phyloP scores from a whole-genome alignment of 441 rosid genomes.

The Oxalis stricta region DNA sequence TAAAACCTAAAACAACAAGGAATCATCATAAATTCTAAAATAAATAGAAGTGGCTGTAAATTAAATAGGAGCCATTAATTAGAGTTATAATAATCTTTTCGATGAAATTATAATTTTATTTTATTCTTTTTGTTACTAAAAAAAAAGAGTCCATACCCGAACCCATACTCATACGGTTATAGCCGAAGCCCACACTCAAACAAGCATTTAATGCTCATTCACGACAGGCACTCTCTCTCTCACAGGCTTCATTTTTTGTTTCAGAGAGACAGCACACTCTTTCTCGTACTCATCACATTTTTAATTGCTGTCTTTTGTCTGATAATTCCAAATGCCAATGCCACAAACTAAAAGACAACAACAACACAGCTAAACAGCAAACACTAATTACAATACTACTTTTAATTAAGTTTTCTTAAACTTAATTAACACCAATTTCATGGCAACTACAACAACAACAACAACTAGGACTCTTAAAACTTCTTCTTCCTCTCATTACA shows the following conservation, averaged over 20 bases:
- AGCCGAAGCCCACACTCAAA: no score
- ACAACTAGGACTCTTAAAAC: slow-evolving; percentile 6
- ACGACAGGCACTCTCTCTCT: slow-evolving; percentile 1
- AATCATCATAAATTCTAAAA: no score
- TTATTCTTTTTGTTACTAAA: no score
- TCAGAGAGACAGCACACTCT: no score
- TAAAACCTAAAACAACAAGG: no score
- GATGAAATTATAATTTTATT: no score
- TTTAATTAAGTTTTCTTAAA: background rate
- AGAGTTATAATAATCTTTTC: no score
- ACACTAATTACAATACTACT: background rate
- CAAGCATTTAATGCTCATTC: slow-evolving; percentile 3
- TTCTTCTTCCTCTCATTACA: slow-evolving; percentile 18
- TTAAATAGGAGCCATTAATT: no score
- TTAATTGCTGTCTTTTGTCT: slow-evolving; percentile 5
- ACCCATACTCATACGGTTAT: no score
- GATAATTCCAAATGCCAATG: slow-evolving; percentile 11
- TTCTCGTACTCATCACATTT: slow-evolving; percentile 25
- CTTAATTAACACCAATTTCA: slow-evolving; percentile 11
- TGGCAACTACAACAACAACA: slow-evolving; percentile 22
- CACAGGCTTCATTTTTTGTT: background rate
- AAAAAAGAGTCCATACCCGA: no score
- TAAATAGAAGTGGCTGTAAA: no score
- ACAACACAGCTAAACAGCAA: background rate
- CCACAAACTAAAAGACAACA: slow-evolving; percentile 25